Evolutionary conservation across 176 grass and related monocot species (phyloP).

Genomic region (Lolium rigidum): DNA sequence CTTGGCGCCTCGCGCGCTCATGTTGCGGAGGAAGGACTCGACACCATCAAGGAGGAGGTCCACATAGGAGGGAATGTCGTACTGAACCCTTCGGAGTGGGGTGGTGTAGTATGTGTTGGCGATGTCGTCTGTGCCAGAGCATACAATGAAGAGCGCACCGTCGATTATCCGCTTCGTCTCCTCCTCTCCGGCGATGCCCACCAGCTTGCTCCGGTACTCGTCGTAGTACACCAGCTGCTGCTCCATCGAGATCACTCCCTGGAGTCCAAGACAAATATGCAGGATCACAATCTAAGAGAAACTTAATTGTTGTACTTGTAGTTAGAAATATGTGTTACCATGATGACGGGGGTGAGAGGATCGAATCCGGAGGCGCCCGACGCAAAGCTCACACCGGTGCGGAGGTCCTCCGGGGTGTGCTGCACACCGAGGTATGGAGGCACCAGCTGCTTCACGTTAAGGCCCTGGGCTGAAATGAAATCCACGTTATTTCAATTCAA

Average conservation of each 20-base stretch:
- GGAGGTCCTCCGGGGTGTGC: too few species aligned
- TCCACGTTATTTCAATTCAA: too few species aligned
- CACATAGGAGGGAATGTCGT: constrained; percentile 78
- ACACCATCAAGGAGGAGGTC: constrained; percentile 62
- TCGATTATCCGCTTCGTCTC: constrained; percentile 54
- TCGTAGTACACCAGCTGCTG: constrained; percentile 69
- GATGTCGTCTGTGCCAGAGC: constrained; percentile 78
- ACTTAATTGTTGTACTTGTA: too few species aligned
- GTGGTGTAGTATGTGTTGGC: constrained; percentile 91
- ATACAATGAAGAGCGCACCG: constrained; percentile 58
- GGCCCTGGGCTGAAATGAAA: too few species aligned
- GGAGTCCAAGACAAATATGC: not conserved
- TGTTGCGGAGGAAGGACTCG: constrained; percentile 39
- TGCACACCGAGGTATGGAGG: too few species aligned
- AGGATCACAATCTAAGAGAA: not conserved
- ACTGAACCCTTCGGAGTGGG: constrained; percentile 54
- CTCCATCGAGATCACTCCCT: constrained; percentile 69
- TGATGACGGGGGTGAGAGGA: too few species aligned
- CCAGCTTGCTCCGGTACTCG: constrained; percentile 73
- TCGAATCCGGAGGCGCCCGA: too few species aligned
- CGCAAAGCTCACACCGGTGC: too few species aligned
- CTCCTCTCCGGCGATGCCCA: constrained; percentile 55
- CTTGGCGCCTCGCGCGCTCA: constrained; percentile 41
- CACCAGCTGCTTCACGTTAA: too few species aligned
- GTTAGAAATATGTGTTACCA: too few species aligned